Conservation (phyloP, 148 eudicot species). For the Camellia granthamiana region DNA sequence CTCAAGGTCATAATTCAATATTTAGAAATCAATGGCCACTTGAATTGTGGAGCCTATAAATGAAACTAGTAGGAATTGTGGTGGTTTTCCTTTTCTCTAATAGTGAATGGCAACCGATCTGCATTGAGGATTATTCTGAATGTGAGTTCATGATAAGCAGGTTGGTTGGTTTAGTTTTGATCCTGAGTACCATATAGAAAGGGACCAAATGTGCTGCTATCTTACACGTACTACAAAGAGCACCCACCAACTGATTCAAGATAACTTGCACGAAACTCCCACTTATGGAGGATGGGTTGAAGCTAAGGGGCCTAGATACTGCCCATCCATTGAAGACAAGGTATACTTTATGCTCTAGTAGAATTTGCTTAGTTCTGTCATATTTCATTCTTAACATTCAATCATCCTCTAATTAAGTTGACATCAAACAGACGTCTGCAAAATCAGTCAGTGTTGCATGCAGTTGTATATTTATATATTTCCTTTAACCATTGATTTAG, state of each 20-base stretch:
- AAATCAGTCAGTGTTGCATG: neutral
- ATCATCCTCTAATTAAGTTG: neutral
- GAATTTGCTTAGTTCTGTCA: neutral
- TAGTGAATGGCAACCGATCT: neutral
- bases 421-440: neutral
- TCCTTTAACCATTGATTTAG: no score
- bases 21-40: neutral
- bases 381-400: neutral
- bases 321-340: slow-evolving; percentile 99
- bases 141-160: slow-evolving; percentile 44
- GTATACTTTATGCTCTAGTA: slow-evolving; percentile 26
- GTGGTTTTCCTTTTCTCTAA: neutral
- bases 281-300: slow-evolving; percentile 99
- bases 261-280: slow-evolving; percentile 96
- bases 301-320: slow-evolving; percentile 98
- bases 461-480: no score
- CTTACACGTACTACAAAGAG: slow-evolving; percentile 91
- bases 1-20: neutral
- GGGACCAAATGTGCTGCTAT: slow-evolving; percentile 98
- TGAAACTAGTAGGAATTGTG: neutral
- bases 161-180: slow-evolving; percentile 97
- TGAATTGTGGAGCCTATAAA: neutral
- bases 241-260: slow-evolving; percentile 85
- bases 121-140: slow-evolving; percentile 23
- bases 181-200: slow-evolving; percentile 73